A percentile compares a stretch with the other conserved stretches of the same genome.
Evolutionary conservation across 2,329 filamentous ascomycete genomes (phyloP).

Genomic region (Hypoxylon sp.): DNA sequence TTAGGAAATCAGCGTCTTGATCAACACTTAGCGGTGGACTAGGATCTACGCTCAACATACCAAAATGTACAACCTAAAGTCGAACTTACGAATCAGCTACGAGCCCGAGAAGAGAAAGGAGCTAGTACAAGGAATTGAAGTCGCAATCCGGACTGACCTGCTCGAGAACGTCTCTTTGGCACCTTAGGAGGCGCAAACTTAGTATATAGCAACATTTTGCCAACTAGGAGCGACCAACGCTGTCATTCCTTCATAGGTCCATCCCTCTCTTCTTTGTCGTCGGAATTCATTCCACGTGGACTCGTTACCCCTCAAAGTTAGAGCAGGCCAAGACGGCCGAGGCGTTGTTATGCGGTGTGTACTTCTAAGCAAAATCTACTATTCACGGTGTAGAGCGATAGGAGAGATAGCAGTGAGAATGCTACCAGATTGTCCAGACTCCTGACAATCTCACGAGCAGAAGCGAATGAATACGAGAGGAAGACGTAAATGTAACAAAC

Average conservation of each 20-base stretch:
- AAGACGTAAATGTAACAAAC: conserved; percentile 24
- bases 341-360: conserved; percentile 14
- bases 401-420: conserved; percentile 2
- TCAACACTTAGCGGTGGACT: conserved; percentile 3
- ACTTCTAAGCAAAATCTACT: conserved; percentile 5
- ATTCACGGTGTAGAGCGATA: conserved; percentile 1
- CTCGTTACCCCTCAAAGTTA: conserved; percentile 34
- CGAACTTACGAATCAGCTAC: conserved; percentile 48
- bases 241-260: conserved; percentile 38
- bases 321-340: conserved; percentile 19
- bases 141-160: conserved; percentile 61
- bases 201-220: conserved; percentile 71
- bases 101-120: conserved; percentile 13
- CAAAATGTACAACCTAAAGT: conserved; percentile 66
- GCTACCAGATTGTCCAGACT: conserved; percentile 17
- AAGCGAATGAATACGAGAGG: conserved; percentile 14
- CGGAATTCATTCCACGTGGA: conserved; percentile 12
- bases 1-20: conserved; percentile 43
- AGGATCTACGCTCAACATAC: conserved; percentile 56
- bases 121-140: conserved; percentile 1
- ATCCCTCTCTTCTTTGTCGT: conserved; percentile 15
- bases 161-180: conserved; percentile 72
- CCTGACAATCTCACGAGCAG: conserved; percentile 16
- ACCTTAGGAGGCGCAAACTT: conserved; percentile 69
- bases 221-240: conserved; percentile 37